Conservation (phyloP, 2,329 filamentous ascomycete genomes). For the Scedosporium apiospermum region DNA sequence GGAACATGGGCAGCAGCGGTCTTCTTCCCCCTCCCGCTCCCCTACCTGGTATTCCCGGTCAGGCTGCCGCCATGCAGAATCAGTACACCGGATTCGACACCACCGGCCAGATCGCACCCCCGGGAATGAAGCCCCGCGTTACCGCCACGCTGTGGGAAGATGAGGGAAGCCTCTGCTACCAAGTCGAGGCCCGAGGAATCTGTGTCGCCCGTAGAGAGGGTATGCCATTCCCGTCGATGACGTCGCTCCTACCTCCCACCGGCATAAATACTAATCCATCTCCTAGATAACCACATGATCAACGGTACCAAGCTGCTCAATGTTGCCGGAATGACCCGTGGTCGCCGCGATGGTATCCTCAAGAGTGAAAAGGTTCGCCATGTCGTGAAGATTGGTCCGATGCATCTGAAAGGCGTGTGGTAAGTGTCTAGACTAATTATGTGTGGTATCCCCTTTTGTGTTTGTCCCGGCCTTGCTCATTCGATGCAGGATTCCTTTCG, state of each 20-base stretch:
- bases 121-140: slow-evolving; percentile 91
- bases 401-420: slow-evolving; percentile 98
- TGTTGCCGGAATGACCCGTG: slow-evolving; percentile 95
- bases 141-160: slow-evolving; percentile 98
- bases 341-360: slow-evolving; percentile 86
- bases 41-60: slow-evolving; percentile 9
- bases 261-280: slow-evolving; percentile 1
- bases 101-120: slow-evolving; percentile 85
- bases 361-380: slow-evolving; percentile 97
- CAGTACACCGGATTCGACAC: slow-evolving; percentile 61
- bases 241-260: not conserved
- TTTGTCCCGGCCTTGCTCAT: not conserved
- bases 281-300: slow-evolving; percentile 92
- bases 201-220: slow-evolving; percentile 92
- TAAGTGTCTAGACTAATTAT: slow-evolving; percentile 34
- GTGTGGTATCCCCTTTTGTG: slow-evolving; percentile 1
- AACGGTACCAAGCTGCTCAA: slow-evolving; percentile 96
- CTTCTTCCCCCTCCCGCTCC: slow-evolving; percentile 57
- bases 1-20: slow-evolving; percentile 52
- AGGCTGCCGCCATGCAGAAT: slow-evolving; percentile 39
- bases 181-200: slow-evolving; percentile 91
- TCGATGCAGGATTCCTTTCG: slow-evolving; percentile 78
- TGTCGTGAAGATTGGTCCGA: slow-evolving; percentile 97
- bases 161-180: slow-evolving; percentile 93
- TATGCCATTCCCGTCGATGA: slow-evolving; percentile 23